A percentile compares a stretch with the other conserved stretches of the same genome.
Evolutionary conservation across 73 alveolate species (phyloP).

Genomic region (Paraurostyla sp.): DNA sequence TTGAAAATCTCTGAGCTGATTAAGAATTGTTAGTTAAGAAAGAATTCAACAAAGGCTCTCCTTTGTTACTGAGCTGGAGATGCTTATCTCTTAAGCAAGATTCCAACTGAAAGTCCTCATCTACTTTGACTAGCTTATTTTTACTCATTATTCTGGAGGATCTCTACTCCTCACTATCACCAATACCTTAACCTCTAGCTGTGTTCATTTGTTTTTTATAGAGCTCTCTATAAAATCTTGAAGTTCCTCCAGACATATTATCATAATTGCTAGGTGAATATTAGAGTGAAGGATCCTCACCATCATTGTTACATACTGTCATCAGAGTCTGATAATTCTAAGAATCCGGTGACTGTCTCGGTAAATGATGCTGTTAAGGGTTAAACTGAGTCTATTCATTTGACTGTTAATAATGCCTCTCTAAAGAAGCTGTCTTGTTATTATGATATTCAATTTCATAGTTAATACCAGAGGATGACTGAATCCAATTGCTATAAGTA

Average conservation of each 20-base stretch:
- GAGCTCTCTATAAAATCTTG: constrained; percentile 22
- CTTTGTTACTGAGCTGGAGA: too few relatives aligned
- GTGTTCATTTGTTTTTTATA: background rate
- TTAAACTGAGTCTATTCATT: too few relatives aligned
- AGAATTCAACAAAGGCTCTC: background rate
- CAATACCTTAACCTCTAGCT: too few relatives aligned
- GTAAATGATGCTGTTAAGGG: too few relatives aligned
- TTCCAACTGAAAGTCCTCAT: background rate
- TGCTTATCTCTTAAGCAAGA: background rate
- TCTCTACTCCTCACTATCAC: background rate
- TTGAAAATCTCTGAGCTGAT: constrained; percentile 8
- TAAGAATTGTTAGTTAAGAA: constrained; percentile 3
- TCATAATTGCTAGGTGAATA: constrained; percentile 35
- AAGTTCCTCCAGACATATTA: constrained; percentile 18
- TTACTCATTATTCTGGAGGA: background rate
- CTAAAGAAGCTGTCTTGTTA: too few relatives aligned
- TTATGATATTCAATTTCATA: too few relatives aligned
- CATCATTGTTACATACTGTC: background rate
- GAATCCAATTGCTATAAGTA: too few relatives aligned
- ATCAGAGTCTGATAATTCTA: background rate
- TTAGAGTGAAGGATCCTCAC: constrained; percentile 14
- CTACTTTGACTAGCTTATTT: background rate
- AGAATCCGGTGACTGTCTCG: constrained; percentile 3
- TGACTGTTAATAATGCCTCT: too few relatives aligned
- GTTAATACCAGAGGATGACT: too few relatives aligned